Conservation (phyloP, 2,329 filamentous ascomycete genomes). For the Cladorrhinum sp. region DNA sequence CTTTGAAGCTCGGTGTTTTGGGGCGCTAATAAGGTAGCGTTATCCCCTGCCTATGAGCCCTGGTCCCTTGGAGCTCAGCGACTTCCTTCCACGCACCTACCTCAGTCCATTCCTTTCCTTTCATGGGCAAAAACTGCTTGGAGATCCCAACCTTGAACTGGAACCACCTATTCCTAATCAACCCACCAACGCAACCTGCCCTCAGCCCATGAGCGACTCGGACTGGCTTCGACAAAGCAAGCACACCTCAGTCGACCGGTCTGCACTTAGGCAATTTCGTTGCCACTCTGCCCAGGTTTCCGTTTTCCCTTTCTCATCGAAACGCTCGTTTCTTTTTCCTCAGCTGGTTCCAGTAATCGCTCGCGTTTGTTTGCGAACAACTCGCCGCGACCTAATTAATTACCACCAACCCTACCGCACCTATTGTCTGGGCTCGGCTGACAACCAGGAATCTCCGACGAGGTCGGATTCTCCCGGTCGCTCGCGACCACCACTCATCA, state of each 20-base stretch:
- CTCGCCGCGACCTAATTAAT: not conserved
- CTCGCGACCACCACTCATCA: not conserved
- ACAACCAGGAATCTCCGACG: not conserved
- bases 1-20: no score
- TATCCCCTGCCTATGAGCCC: no score
- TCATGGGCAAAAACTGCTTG: not conserved
- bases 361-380: not conserved
- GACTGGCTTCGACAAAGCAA: no score
- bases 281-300: no score
- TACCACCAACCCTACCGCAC: not conserved
- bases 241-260: no score
- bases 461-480: not conserved
- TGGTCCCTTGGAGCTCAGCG: not conserved
- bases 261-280: no score
- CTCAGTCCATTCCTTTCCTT: not conserved
- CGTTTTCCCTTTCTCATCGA: not conserved
- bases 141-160: not conserved
- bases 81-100: not conserved
- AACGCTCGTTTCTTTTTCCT: no score
- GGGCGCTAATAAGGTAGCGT: no score
- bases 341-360: not conserved
- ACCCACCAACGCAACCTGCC: no score
- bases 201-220: no score
- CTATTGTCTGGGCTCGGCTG: not conserved
- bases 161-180: not conserved